Conservation (phyloP, 1,139 yeast species). For the Scheffersomyces titani region DNA sequence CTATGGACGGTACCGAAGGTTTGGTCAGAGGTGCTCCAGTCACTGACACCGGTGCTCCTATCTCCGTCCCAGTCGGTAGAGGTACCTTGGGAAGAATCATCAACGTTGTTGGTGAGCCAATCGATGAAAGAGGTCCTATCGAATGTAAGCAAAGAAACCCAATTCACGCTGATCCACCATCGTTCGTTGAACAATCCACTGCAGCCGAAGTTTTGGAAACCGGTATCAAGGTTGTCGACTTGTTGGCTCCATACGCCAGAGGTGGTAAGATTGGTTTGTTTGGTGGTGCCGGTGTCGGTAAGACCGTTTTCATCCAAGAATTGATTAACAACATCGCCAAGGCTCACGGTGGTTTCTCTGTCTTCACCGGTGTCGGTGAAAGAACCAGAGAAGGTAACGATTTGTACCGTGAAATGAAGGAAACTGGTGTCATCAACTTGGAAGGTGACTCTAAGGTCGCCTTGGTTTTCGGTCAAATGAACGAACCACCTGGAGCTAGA, state of each 20-base stretch:
- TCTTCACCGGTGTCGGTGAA: conserved; percentile 99
- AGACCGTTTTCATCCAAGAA: conserved; percentile 99
- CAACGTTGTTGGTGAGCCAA: conserved; percentile 99
- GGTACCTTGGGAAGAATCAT: conserved; percentile 98
- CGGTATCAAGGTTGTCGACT: conserved; percentile 99
- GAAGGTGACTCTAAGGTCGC: conserved; percentile 99
- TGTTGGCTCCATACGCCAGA: conserved; percentile 99
- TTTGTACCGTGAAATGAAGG: conserved; percentile 99
- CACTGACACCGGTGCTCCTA: conserved; percentile 95
- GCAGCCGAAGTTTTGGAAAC: conserved; percentile 98
- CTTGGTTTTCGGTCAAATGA: conserved; percentile 99
- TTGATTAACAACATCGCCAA: conserved; percentile 99
- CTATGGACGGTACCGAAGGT: conserved; percentile 99
- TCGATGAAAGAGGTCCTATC: conserved; percentile 99
- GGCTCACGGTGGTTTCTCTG: conserved; percentile 99
- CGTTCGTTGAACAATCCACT: conserved; percentile 96
- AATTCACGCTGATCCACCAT: conserved; percentile 97
- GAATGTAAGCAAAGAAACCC: conserved; percentile 91
- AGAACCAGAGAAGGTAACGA: conserved; percentile 99
- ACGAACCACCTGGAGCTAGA: conserved; percentile 99
- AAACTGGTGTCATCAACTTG: conserved; percentile 99
- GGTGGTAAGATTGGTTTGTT: conserved; percentile 99
- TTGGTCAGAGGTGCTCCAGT: conserved; percentile 96
- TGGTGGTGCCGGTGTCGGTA: conserved; percentile 99
- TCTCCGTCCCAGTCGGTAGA: conserved; percentile 98